Conservation (phyloP, 2,329 filamentous ascomycete genomes). For the Aureobasidium namibiae region DNA sequence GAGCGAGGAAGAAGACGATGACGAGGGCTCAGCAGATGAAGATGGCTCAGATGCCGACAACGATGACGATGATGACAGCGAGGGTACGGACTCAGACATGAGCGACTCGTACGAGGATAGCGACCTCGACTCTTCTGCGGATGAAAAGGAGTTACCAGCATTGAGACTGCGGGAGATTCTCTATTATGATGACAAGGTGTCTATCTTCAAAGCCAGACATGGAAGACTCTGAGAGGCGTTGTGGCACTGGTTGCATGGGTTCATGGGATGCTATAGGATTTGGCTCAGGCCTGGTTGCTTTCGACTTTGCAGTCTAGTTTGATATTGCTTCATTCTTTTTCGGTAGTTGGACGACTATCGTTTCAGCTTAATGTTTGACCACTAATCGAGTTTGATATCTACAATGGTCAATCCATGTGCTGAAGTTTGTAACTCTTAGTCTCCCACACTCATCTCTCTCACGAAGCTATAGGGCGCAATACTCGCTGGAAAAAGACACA, state of each 20-base stretch:
- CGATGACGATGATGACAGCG: constrained; percentile 14
- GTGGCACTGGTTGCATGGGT: not conserved
- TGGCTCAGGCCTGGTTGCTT: not conserved
- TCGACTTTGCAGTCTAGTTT: not conserved
- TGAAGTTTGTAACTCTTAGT: too few relatives aligned
- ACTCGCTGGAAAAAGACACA: too few relatives aligned
- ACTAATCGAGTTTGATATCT: too few relatives aligned
- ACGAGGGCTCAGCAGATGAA: constrained; percentile 23
- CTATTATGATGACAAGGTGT: constrained; percentile 77
- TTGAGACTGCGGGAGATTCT: constrained; percentile 68
- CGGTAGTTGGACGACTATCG: too few relatives aligned
- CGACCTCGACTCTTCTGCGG: constrained; percentile 24
- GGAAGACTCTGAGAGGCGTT: constrained; percentile 31
- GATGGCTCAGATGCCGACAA: constrained; percentile 25
- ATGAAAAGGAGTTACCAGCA: constrained; percentile 27
- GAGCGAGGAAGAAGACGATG: constrained; percentile 25
- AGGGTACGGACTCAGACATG: constrained; percentile 13
- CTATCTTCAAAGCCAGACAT: constrained; percentile 70
- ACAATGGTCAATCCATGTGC: too few relatives aligned
- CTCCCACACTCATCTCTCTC: too few relatives aligned
- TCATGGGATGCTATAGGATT: not conserved
- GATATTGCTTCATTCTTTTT: not conserved
- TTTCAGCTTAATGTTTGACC: not conserved
- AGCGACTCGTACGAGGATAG: constrained; percentile 14
- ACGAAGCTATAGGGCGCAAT: too few relatives aligned